Base-by-base conservation (phyloP, 73 alveolate species). In the Paraurostyla sp. region DNA sequence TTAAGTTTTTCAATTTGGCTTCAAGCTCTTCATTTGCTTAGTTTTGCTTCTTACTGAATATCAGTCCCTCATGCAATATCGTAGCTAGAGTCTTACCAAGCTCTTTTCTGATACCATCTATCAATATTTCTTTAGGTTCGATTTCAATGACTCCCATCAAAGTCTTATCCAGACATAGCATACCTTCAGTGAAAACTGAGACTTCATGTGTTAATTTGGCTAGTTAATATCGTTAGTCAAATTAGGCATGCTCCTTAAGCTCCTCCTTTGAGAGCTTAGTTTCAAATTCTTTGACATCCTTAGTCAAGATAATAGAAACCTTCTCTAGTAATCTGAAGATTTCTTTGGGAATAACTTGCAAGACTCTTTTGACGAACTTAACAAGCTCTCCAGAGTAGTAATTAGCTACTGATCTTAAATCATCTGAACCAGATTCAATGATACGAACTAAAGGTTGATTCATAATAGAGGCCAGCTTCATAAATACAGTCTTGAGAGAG, bases 71-170 rank as follows among this genome's bases (percentile, higher is more conserved):
- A 80, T 97, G 98, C 60, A 95, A 91, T 23, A 84, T 85, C 38
- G 76, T 87, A 23, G 98, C 96, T 58, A 97, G 87, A 29, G 92
- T 88, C 56, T 62, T 94, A 50, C 97, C 95, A 62, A 97, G 90
- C 90, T 97, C 99, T 92, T 94, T 96, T 82, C 99, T 95, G 49
- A 97, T 96, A 45, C 99, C 99, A 83, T 97, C 97, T 46, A 95
- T 98, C 87, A 97, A 90, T 32, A 97, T 97, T 58, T 94, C 98
- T 92, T 94, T 97, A 18, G 99, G 99, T 63, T 97, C 98, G 29
- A 97, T 97, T 91, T 97, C 99, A 30, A 97, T 97, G 41, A 97
- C 98, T 30, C 99, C 99, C 97, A 96, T 92, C 33, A 96, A 88
- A 27, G 94, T 89, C 65, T 96, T 94, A 83, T 97, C 99, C 87